A percentile compares a stretch with the other conserved stretches of the same genome.
These are phyloP conservation scores for Picochlorum costavermella DNA, from an alignment of 139 green algal species.

Conservation along the genomic window DNA sequence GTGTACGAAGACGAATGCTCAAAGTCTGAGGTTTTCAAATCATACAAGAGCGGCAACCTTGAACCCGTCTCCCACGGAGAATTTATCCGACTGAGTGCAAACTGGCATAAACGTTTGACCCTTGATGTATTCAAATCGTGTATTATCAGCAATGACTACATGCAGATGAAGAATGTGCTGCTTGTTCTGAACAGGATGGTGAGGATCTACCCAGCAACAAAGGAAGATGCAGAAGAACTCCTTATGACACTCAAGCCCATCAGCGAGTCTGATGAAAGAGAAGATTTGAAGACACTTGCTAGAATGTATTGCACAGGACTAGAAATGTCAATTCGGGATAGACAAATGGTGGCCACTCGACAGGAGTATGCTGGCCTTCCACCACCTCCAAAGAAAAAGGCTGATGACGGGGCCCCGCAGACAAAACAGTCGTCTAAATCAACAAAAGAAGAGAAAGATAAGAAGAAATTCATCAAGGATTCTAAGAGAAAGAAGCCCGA, in stretches of 20 bases:
- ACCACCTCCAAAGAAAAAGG: background rate
- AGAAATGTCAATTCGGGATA: constrained; percentile 23
- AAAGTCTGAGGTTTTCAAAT: constrained; percentile 15
- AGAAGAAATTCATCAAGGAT: background rate
- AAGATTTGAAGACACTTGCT: constrained; percentile 41
- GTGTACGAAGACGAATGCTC: constrained; percentile 31
- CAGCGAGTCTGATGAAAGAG: constrained; percentile 31
- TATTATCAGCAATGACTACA: constrained; percentile 37
- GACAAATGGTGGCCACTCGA: constrained; percentile 20
- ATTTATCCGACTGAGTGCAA: constrained; percentile 18
- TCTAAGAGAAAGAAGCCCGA: background rate
- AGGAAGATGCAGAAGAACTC: constrained; percentile 9
- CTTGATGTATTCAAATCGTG: constrained; percentile 24
- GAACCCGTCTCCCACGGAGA: constrained; percentile 18
- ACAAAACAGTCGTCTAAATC: background rate
- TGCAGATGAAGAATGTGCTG: constrained; percentile 46
- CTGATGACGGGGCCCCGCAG: background rate
- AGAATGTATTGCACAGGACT: constrained; percentile 38
- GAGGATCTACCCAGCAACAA: constrained; percentile 8
- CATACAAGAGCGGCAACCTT: constrained; percentile 6
- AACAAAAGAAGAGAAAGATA: background rate
- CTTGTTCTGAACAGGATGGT: constrained; percentile 39
- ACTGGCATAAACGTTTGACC: constrained; percentile 29
- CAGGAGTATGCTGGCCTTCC: constrained; percentile 29
- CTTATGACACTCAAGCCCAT: background rate